Evolutionary conservation across 257 asterid genomes (phyloP).

Genomic region (Gentiana straminea): DNA sequence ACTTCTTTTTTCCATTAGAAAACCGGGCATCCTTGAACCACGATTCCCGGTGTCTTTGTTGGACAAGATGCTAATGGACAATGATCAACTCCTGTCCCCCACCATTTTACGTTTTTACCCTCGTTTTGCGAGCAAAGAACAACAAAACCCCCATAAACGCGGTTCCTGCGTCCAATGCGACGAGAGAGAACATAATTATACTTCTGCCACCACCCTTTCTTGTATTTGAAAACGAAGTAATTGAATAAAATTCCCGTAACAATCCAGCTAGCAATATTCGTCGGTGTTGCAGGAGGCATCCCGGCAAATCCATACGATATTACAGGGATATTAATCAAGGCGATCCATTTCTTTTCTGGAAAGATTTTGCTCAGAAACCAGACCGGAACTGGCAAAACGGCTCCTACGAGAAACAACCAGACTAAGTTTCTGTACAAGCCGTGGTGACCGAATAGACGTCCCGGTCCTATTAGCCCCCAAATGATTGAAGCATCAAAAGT

Average conservation of each 20-base stretch:
- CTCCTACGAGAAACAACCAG: conserved; percentile 64
- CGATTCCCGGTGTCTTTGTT: conserved; percentile 54
- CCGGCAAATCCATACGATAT: conserved; percentile 28
- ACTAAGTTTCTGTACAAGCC: conserved; percentile 50
- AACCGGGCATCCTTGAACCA: conserved; percentile 43
- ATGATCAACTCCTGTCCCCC: conserved; percentile 43
- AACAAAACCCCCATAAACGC: conserved; percentile 68
- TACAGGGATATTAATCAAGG: conserved; percentile 51
- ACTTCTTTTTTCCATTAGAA: conserved; percentile 2
- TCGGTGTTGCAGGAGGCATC: conserved; percentile 69
- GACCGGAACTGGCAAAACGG: conserved; percentile 36
- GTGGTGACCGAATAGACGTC: conserved; percentile 37
- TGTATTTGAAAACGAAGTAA: conserved; percentile 30
- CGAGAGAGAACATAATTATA: conserved; percentile 59
- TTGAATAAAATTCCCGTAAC: conserved; percentile 33
- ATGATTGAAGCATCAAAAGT: conserved; percentile 73
- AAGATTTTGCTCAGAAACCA: conserved; percentile 35
- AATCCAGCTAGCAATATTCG: conserved; percentile 69
- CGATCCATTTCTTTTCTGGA: conserved; percentile 61
- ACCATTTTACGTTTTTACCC: conserved; percentile 42
- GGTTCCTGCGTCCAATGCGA: conserved; percentile 60
- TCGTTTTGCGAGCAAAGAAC: conserved; percentile 31
- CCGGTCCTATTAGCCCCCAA: conserved; percentile 85
- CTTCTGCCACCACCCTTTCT: conserved; percentile 55
- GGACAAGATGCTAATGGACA: conserved; percentile 74